These are phyloP conservation scores for Yarrowia keelungensis DNA, from an alignment of 805 yeast species.

Conservation along the genomic window DNA sequence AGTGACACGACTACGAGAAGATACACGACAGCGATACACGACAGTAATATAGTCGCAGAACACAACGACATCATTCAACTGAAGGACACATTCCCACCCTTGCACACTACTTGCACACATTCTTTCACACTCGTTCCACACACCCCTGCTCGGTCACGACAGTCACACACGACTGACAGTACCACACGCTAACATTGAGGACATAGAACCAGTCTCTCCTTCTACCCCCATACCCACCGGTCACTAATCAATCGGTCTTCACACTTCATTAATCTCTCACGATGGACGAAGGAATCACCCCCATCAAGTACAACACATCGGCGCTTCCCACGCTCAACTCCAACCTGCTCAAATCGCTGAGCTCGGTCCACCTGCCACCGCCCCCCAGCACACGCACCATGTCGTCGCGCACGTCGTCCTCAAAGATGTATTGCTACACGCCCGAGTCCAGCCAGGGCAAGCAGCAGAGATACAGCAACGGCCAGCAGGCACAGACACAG, in stretches of 20 bases:
- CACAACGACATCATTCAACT: too few relatives aligned
- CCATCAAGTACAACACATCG: slow-evolving; percentile 38
- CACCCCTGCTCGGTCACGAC: slow-evolving; percentile 17
- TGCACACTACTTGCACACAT: too few relatives aligned
- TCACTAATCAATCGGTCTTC: slow-evolving; percentile 6
- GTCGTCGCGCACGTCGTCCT: slow-evolving; percentile 33
- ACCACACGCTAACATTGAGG: background rate
- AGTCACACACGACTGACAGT: slow-evolving; percentile 7
- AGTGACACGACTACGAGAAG: too few relatives aligned
- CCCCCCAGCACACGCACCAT: slow-evolving; percentile 48
- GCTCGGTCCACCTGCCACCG: slow-evolving; percentile 54
- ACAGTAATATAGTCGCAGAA: too few relatives aligned
- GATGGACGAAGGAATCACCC: slow-evolving; percentile 38
- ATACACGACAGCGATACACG: too few relatives aligned
- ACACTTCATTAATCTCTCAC: slow-evolving; percentile 18
- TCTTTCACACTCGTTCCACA: background rate
- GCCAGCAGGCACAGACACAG: slow-evolving; percentile 27
- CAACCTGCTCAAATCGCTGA: slow-evolving; percentile 51
- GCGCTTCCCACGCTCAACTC: slow-evolving; percentile 41
- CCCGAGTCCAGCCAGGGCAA: slow-evolving; percentile 39
- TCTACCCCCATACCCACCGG: background rate
- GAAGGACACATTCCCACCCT: too few relatives aligned
- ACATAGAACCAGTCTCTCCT: background rate
- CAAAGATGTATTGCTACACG: slow-evolving; percentile 37
- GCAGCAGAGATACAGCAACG: slow-evolving; percentile 26